Conservation (phyloP, 208 protist species). For the Crithidia mellificae region DNA sequence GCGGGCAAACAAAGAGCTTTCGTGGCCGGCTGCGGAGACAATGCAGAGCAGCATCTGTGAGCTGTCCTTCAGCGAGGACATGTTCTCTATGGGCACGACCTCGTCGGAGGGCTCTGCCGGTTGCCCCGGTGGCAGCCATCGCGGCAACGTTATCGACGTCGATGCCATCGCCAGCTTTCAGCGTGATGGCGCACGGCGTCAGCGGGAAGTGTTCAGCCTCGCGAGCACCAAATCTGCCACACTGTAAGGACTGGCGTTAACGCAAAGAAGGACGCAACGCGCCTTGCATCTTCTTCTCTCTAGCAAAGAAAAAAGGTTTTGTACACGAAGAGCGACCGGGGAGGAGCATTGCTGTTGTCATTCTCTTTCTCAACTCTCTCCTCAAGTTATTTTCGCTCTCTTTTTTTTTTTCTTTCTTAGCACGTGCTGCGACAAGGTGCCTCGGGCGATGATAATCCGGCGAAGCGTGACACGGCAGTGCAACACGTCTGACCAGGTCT, state of each 20-base stretch:
- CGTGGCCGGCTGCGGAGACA: constrained; percentile 8
- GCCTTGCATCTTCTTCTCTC: neutral
- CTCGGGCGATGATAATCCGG: too few species aligned
- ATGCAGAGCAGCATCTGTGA: constrained; percentile 33
- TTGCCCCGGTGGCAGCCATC: constrained; percentile 3
- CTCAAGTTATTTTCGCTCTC: constrained; percentile 6
- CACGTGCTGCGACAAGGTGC: too few species aligned
- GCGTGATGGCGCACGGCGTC: constrained; percentile 32
- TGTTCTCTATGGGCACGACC: constrained; percentile 13
- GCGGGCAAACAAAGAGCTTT: constrained; percentile 10
- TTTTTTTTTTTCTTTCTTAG: constrained; percentile 3
- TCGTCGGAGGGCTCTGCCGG: constrained; percentile 3
- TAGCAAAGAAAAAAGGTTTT: too few species aligned
- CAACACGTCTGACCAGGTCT: too few species aligned
- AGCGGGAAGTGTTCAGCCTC: constrained; percentile 4
- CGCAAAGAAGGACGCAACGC: too few species aligned
- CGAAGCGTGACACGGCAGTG: too few species aligned
- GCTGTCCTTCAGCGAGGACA: constrained; percentile 22
- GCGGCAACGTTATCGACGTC: constrained; percentile 26
- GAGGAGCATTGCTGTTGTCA: neutral
- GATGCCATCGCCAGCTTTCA: constrained; percentile 21
- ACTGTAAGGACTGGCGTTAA: neutral
- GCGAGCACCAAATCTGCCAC: neutral
- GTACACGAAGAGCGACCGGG: too few species aligned
- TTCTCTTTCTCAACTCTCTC: too few species aligned